Evolutionary conservation across 345 rosid genomes (phyloP).

Genomic region (Aegle marmelos): DNA sequence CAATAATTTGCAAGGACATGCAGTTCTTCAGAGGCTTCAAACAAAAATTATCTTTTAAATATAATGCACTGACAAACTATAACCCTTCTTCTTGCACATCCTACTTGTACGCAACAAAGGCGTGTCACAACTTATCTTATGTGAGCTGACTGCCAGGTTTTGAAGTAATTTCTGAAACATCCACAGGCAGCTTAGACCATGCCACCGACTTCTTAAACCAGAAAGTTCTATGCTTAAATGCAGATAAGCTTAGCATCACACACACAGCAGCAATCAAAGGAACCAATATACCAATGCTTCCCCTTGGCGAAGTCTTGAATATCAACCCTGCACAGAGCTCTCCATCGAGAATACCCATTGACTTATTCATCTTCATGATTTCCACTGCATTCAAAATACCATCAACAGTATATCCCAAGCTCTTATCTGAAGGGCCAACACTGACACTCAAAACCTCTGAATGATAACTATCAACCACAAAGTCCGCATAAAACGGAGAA

Average conservation of each 20-base stretch:
- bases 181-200: slow-evolving; percentile 67
- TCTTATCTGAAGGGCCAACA: slow-evolving; percentile 63
- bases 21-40: neutral
- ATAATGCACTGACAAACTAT: neutral
- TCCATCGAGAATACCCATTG: slow-evolving; percentile 81
- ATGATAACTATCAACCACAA: slow-evolving; percentile 41
- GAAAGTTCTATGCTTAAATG: slow-evolving; percentile 34
- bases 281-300: slow-evolving; percentile 40
- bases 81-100: neutral
- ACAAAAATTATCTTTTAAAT: neutral
- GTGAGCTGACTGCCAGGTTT: slow-evolving; percentile 30
- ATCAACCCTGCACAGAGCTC: slow-evolving; percentile 44
- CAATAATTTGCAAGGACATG: neutral
- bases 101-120: neutral
- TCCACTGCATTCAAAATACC: slow-evolving; percentile 84
- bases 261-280: slow-evolving; percentile 61
- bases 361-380: slow-evolving; percentile 87
- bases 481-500: slow-evolving; percentile 68
- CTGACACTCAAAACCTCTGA: slow-evolving; percentile 46
- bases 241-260: slow-evolving; percentile 50
- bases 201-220: slow-evolving; percentile 22
- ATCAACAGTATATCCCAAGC: slow-evolving; percentile 46
- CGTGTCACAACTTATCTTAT: slow-evolving; percentile 33
- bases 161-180: slow-evolving; percentile 27
- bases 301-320: slow-evolving; percentile 48